Conservation (phyloP, 2,329 filamentous ascomycete genomes). For the Cercospora nicotianae region DNA sequence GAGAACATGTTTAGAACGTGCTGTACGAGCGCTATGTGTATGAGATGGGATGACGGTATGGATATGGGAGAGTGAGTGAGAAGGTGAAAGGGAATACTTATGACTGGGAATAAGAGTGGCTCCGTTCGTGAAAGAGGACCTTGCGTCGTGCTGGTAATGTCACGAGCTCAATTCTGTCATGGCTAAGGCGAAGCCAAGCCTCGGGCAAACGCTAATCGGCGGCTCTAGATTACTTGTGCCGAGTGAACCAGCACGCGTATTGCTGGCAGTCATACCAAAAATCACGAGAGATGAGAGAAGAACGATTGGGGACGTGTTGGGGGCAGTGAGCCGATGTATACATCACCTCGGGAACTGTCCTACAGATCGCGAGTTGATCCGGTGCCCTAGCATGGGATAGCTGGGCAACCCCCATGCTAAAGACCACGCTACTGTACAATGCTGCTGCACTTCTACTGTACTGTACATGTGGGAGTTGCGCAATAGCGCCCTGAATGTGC, state of each 20-base stretch:
- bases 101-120: constrained; percentile 6
- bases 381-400: not conserved
- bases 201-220: constrained; percentile 1
- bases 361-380: constrained; percentile 5
- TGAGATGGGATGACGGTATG: not conserved
- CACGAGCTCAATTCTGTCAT: constrained; percentile 4
- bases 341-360: not conserved
- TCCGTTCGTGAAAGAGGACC: not conserved
- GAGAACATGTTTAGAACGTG: constrained; percentile 3
- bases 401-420: not conserved
- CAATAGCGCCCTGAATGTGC: not conserved
- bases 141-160: constrained; percentile 1
- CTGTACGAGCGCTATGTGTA: not conserved
- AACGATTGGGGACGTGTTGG: not conserved
- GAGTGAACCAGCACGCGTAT: not conserved
- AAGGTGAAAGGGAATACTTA: constrained; percentile 2
- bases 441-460: not conserved
- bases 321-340: not conserved
- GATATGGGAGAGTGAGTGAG: not conserved
- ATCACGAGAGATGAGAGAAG: not conserved
- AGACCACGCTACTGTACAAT: not conserved
- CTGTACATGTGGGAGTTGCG: not conserved
- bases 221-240: not conserved
- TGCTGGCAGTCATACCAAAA: not conserved
- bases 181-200: constrained; percentile 4